phyloP scores from a whole-genome alignment of 495 filamentous ascomycete genomes.

The Aspergillus sparsus region DNA sequence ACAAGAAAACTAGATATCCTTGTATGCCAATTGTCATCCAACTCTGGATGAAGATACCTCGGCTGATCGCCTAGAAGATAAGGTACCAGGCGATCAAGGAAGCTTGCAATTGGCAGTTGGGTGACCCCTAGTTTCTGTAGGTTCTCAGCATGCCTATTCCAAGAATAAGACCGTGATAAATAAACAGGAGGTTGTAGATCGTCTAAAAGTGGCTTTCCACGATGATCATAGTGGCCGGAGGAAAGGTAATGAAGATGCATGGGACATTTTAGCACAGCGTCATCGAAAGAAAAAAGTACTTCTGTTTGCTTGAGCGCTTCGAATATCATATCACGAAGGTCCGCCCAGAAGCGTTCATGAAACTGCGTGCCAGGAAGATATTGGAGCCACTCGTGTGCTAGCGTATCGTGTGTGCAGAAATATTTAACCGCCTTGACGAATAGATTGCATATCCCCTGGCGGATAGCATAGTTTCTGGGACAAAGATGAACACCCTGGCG shows the following conservation, averaged over 20 bases:
- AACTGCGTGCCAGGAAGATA: slow-evolving; percentile 1
- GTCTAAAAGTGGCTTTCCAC: neutral
- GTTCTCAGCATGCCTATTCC: neutral
- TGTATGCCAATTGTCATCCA: slow-evolving; percentile 11
- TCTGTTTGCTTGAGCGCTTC: neutral
- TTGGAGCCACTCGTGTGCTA: slow-evolving; percentile 1
- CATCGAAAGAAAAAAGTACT: neutral
- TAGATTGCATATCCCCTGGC: neutral
- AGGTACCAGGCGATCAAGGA: neutral
- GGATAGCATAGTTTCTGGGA: neutral
- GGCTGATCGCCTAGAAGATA: neutral
- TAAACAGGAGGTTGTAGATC: neutral
- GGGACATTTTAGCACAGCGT: neutral
- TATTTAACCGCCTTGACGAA: slow-evolving; percentile 2
- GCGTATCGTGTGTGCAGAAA: neutral
- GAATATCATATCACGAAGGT: neutral
- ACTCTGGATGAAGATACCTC: neutral
- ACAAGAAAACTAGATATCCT: neutral
- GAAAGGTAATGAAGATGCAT: neutral
- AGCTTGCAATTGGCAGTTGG: neutral
- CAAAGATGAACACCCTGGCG: slow-evolving; percentile 2
- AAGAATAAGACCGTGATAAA: slow-evolving; percentile 1
- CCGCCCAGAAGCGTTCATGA: neutral
- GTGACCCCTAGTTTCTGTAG: neutral
- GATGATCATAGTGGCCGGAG: neutral